Evolutionary conservation across 192 early-diverging fungal genomes (phyloP).

Genomic region (Dissophora ornata): DNA sequence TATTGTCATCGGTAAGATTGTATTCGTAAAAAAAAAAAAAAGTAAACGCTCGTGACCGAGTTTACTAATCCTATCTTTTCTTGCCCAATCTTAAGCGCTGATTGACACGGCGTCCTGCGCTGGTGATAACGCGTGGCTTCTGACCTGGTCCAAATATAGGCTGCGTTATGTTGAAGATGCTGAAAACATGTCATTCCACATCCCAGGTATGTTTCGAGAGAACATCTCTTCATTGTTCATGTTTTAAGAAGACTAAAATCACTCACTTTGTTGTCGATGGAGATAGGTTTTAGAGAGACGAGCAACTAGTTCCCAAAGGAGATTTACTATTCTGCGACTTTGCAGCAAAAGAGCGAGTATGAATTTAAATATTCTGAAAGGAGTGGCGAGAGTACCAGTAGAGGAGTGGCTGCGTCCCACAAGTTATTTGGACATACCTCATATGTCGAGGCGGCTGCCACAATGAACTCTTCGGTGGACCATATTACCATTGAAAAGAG

Average conservation of each 20-base stretch:
- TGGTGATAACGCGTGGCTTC: slow-evolving; percentile 3
- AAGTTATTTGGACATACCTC: no score
- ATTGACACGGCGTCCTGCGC: slow-evolving; percentile 1
- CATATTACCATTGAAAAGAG: no score
- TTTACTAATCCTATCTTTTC: no score
- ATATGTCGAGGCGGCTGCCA: no score
- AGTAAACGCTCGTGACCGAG: no score
- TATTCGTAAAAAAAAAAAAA: no score
- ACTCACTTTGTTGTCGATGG: no score
- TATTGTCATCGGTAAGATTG: slow-evolving; percentile 34
- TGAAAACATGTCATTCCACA: slow-evolving; percentile 14
- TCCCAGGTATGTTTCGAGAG: slow-evolving; percentile 8
- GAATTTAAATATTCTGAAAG: not conserved
- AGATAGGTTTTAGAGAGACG: slow-evolving; percentile 3
- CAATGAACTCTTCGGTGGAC: no score
- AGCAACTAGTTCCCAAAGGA: slow-evolving; percentile 7
- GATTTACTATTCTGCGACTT: slow-evolving; percentile 9
- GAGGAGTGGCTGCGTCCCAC: no score
- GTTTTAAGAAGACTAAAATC: no score
- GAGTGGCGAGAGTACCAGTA: no score
- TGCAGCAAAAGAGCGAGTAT: not conserved
- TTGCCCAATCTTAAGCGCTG: slow-evolving; percentile 1
- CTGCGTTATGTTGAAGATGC: slow-evolving; percentile 4
- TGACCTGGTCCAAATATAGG: slow-evolving; percentile 3
- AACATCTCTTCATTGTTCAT: no score